Conservation (phyloP, 352 stramenopile species). For the Phytophthora ohioensis region DNA sequence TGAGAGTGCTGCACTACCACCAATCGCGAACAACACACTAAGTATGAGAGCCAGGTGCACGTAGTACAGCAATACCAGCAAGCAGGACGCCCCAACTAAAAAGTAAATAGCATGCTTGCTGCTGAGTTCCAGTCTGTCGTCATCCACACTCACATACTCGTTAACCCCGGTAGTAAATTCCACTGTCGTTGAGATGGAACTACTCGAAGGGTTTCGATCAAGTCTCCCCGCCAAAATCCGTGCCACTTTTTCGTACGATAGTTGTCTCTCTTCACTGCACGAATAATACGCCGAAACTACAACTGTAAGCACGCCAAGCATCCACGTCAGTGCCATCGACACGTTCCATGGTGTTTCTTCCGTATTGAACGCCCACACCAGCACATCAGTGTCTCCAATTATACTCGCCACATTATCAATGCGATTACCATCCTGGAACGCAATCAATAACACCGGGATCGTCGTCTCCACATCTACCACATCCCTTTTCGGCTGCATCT, state of each 20-base stretch:
- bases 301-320: constrained; percentile 61
- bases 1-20: constrained; percentile 51
- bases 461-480: background rate
- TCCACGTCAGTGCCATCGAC: constrained; percentile 72
- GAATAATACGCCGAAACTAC: constrained; percentile 60
- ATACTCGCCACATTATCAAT: constrained; percentile 40
- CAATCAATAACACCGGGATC: constrained; percentile 56
- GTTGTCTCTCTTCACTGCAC: constrained; percentile 54
- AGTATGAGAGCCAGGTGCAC: constrained; percentile 64
- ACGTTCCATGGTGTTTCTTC: constrained; percentile 71
- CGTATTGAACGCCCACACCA: constrained; percentile 43
- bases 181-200: constrained; percentile 23
- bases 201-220: constrained; percentile 23
- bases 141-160: constrained; percentile 47
- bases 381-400: constrained; percentile 22
- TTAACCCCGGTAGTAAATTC: constrained; percentile 23
- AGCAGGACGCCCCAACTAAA: constrained; percentile 57
- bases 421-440: constrained; percentile 46
- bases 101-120: constrained; percentile 65
- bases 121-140: constrained; percentile 53
- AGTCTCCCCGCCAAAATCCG: constrained; percentile 22
- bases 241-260: constrained; percentile 63
- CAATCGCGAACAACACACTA: constrained; percentile 66
- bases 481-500: constrained; percentile 34
- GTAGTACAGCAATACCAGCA: constrained; percentile 77